Conservation (phyloP, 2,329 filamentous ascomycete genomes). For the Zasmidium angulare region DNA sequence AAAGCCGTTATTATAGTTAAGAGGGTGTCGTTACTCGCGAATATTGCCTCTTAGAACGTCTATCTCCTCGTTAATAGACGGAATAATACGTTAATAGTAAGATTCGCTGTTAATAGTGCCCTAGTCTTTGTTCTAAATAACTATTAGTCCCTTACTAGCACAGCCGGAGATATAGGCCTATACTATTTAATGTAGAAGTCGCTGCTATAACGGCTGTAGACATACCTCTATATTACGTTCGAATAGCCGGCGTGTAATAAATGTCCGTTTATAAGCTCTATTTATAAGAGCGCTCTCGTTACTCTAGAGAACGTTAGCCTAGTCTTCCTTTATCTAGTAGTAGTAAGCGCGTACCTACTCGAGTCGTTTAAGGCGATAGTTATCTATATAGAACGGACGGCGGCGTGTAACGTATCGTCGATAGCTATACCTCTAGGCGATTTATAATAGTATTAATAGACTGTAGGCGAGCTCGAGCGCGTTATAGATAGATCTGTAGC, state of each 20-base stretch:
- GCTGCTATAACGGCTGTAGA: neutral
- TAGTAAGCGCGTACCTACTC: neutral
- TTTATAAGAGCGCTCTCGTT: neutral
- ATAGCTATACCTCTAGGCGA: neutral
- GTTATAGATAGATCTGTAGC: neutral
- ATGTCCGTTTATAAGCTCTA: neutral
- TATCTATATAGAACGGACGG: neutral
- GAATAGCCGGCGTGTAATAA: neutral
- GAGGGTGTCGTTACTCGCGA: neutral
- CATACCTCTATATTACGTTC: neutral
- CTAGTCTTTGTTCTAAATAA: neutral
- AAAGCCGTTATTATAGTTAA: neutral
- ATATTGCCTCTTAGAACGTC: neutral
- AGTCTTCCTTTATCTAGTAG: neutral
- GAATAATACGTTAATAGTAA: neutral
- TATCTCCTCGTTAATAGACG: neutral
- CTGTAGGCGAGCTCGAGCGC: neutral
- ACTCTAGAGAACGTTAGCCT: neutral
- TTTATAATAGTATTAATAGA: neutral
- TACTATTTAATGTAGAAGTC: slow-evolving; percentile 1
- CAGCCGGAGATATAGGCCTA: neutral
- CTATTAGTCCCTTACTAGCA: neutral
- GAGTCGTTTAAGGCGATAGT: neutral
- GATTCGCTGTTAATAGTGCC: neutral
- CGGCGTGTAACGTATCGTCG: neutral